Base-by-base conservation (phyloP, 2,329 filamentous ascomycete genomes). In the Aspergillus sp. region DNA sequence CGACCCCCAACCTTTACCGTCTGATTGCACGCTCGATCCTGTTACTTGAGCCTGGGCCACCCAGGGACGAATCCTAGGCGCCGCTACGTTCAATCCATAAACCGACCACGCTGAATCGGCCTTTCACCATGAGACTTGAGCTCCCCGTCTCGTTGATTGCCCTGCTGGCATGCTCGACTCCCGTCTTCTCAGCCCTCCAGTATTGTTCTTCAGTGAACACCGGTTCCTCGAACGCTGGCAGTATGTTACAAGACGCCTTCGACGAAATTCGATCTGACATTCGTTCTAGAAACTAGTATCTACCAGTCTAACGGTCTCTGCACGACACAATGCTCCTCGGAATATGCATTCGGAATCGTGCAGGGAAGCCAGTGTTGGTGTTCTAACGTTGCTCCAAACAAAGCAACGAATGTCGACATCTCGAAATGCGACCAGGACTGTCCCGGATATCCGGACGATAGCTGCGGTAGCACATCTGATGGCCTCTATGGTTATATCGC, bases 291-390 rank as follows among this genome's bases (percentile, higher is more conserved):
- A 22, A 50, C 58, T 40, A 63, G 66, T 55, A 66, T 61, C 22
- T 79, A 66, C 54, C 75, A 78, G 57, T 79, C 76, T 8, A 76
- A 76, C 54, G 77, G 77, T 51, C 62, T 63, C 4, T 79, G 77
- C 55, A 45, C 64, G 40, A 47, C 55, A 1, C 68, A 66, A 32
- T 79, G 77, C 59, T 59, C 61, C 36, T 59, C 58, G 19, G 61
- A 68, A 30, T 79, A 76, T 58, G 76, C 75, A 3, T 75, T 77
- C 52, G 76, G 70, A 13, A 66, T 79, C 35, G 51, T 79, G 9
- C 74, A 76, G 57, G 72, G 65, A n/a, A 69, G 73, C 49, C 62
- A 65, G 16, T 79, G 77, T 61, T 79, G 77, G 76, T 79, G 77
- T 60, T 75, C 76, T 8, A 73, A 79, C 53, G 72, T 76, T 47